phyloP scores from a whole-genome alignment of 805 yeast genomes.

The Barnettozyma pratensis region DNA sequence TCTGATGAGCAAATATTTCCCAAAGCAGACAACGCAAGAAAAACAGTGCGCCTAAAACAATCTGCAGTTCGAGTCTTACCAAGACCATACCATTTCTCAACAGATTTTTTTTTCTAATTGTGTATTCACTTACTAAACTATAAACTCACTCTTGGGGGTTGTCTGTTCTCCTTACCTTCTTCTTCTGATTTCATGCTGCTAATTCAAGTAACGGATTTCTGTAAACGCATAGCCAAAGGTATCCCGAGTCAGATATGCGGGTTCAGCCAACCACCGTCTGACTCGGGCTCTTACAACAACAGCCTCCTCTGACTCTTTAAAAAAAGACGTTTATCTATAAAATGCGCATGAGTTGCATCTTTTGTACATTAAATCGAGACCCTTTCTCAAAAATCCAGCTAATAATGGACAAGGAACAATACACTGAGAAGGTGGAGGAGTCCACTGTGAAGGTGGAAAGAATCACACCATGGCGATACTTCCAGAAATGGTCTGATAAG shows the following conservation, averaged over 20 bases:
- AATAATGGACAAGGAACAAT: slow-evolving; percentile 3
- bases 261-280: too few species aligned
- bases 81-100: too few species aligned
- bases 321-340: not conserved
- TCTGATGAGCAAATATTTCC: slow-evolving; percentile 11
- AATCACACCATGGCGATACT: slow-evolving; percentile 19
- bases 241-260: not conserved
- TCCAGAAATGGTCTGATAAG: slow-evolving; percentile 33
- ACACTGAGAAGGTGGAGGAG: slow-evolving; percentile 7
- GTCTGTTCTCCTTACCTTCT: too few species aligned
- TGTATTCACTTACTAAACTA: too few species aligned
- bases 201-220: too few species aligned
- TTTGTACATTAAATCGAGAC: too few species aligned
- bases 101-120: too few species aligned
- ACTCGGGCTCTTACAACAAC: not conserved
- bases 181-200: too few species aligned
- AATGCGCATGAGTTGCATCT: too few species aligned
- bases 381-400: not conserved
- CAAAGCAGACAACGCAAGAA: not conserved
- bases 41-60: not conserved
- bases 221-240: too few species aligned
- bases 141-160: too few species aligned
- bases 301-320: not conserved
- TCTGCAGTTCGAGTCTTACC: too few species aligned
- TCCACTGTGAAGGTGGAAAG: not conserved